Evolutionary conservation across 768 basidiomycete genomes (phyloP).

Genomic region (Rhizopogon rudus): DNA sequence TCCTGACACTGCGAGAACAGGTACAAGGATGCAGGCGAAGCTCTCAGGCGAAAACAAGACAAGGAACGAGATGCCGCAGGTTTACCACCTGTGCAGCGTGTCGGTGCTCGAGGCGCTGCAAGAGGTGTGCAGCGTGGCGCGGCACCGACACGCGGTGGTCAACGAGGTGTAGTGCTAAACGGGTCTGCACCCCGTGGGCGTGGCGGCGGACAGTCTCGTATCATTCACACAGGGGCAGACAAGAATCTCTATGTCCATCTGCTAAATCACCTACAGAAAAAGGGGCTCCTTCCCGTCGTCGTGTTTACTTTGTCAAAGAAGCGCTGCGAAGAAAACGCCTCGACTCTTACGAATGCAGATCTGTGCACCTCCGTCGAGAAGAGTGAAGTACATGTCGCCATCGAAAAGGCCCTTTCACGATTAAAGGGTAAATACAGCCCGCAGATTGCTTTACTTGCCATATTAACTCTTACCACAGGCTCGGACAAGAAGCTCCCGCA

Average conservation of each 20-base stretch:
- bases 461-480: slow-evolving; percentile 39
- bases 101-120: slow-evolving; percentile 74
- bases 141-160: slow-evolving; percentile 46
- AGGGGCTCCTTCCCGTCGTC: slow-evolving; percentile 85
- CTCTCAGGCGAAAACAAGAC: slow-evolving; percentile 90
- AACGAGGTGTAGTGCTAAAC: slow-evolving; percentile 41
- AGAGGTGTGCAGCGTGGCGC: slow-evolving; percentile 42
- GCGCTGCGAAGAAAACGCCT: slow-evolving; percentile 93
- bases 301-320: slow-evolving; percentile 98
- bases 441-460: not conserved
- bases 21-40: slow-evolving; percentile 87
- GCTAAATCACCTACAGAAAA: slow-evolving; percentile 81
- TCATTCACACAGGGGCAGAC: slow-evolving; percentile 67
- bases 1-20: slow-evolving; percentile 34
- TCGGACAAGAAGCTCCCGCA: slow-evolving; percentile 92
- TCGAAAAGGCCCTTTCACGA: slow-evolving; percentile 87
- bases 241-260: slow-evolving; percentile 94
- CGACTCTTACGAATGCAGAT: slow-evolving; percentile 82
- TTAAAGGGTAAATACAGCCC: slow-evolving; percentile 65
- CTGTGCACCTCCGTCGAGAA: slow-evolving; percentile 88
- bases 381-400: slow-evolving; percentile 92
- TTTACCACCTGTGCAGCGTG: slow-evolving; percentile 75
- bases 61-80: slow-evolving; percentile 97
- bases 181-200: slow-evolving; percentile 33
- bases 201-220: slow-evolving; percentile 46